phyloP scores from a whole-genome alignment of 805 yeast genomes.

The Barnettozyma sp. region DNA sequence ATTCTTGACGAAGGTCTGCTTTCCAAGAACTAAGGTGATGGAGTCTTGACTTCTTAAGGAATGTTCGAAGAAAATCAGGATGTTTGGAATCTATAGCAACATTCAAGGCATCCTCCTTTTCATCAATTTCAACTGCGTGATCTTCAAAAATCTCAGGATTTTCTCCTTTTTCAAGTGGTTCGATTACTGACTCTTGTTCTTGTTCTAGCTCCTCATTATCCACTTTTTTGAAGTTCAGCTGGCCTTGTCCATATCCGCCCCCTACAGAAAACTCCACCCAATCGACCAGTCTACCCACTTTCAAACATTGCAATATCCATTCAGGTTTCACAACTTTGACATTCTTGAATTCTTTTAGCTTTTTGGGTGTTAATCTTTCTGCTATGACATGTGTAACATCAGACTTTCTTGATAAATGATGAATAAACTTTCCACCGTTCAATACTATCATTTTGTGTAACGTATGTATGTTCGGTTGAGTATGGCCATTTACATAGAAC shows the following conservation, averaged over 20 bases:
- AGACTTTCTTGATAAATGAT: constrained; percentile 62
- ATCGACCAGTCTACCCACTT: constrained; percentile 39
- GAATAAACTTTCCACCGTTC: constrained; percentile 76
- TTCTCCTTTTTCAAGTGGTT: no score
- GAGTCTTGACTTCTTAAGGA: constrained; percentile 74
- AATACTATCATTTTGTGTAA: constrained; percentile 63
- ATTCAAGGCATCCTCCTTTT: neutral
- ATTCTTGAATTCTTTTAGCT: constrained; percentile 54
- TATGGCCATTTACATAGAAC: constrained; percentile 84
- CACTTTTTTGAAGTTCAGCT: constrained; percentile 4
- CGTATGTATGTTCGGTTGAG: constrained; percentile 69
- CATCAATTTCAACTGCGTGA: constrained; percentile 1
- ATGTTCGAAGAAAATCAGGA: constrained; percentile 65
- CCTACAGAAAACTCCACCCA: constrained; percentile 64
- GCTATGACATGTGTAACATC: constrained; percentile 83
- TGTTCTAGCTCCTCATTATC: constrained; percentile 9
- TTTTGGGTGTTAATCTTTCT: constrained; percentile 68
- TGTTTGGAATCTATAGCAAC: constrained; percentile 52
- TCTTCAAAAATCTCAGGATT: no score
- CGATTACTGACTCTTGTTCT: no score
- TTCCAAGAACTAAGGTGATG: constrained; percentile 91
- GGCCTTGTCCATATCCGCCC: constrained; percentile 49
- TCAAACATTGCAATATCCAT: constrained; percentile 71
- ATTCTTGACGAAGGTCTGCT: constrained; percentile 57
- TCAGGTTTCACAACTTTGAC: constrained; percentile 73